Conservation (phyloP, 139 green algal species). For the Chlamydomonas incerta region DNA sequence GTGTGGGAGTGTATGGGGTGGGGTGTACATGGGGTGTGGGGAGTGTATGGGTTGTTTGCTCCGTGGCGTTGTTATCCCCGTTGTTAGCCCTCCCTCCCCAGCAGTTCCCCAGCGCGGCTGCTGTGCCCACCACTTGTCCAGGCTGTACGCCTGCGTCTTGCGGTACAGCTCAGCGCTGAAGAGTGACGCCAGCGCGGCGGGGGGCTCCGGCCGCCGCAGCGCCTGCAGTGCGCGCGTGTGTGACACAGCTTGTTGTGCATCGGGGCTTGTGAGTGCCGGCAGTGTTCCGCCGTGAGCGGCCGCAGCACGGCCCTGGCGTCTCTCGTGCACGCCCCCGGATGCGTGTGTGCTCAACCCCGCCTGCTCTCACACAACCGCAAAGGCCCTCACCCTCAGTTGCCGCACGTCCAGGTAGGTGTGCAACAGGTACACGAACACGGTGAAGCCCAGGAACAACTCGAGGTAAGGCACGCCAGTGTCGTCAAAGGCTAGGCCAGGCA, state of each 20-base stretch:
- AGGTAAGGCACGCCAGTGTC: slow-evolving; percentile 55
- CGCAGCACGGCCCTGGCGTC: too few relatives aligned
- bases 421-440: slow-evolving; percentile 56
- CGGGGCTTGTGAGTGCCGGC: too few relatives aligned
- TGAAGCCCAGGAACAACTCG: slow-evolving; percentile 69
- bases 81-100: too few relatives aligned
- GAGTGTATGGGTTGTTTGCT: too few relatives aligned
- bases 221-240: slow-evolving; percentile 19
- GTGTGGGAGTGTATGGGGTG: too few relatives aligned
- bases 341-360: too few relatives aligned
- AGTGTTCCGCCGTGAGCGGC: neutral
- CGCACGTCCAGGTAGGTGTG: slow-evolving; percentile 74
- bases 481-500: neutral
- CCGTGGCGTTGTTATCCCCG: too few relatives aligned
- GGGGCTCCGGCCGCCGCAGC: slow-evolving; percentile 26
- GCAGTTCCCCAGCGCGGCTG: too few relatives aligned
- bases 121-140: slow-evolving; percentile 81
- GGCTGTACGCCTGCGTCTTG: slow-evolving; percentile 75
- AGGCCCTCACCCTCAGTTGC: slow-evolving; percentile 52
- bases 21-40: too few relatives aligned
- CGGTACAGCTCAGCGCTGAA: slow-evolving; percentile 60
- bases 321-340: too few relatives aligned
- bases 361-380: neutral
- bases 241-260: neutral
- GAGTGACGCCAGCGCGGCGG: slow-evolving; percentile 31